Evolutionary conservation across 768 basidiomycete genomes (phyloP).

Genomic region (Suillus luteus): DNA sequence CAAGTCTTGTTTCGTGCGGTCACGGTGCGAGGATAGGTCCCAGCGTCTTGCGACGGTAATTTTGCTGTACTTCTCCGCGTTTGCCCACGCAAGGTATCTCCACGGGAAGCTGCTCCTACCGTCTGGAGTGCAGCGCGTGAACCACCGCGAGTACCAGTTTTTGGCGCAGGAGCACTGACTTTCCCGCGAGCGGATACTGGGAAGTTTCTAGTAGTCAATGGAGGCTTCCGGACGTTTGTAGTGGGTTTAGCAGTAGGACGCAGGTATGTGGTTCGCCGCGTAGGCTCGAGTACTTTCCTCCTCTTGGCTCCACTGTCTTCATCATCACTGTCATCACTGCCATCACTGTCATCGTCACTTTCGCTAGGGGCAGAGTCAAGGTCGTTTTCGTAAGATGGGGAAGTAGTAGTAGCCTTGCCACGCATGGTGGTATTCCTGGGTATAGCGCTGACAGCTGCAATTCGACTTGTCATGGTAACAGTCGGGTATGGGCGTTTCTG

Average conservation of each 20-base stretch:
- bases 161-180: slow-evolving; percentile 13
- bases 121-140: neutral
- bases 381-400: slow-evolving; percentile 15
- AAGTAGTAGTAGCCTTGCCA: slow-evolving; percentile 19
- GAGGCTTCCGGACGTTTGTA: slow-evolving; percentile 18
- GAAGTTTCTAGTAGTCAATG: slow-evolving; percentile 16
- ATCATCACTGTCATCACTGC: slow-evolving; percentile 17
- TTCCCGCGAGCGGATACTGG: slow-evolving; percentile 15
- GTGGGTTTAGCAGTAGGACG: slow-evolving; percentile 25
- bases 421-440: slow-evolving; percentile 30
- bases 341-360: slow-evolving; percentile 23
- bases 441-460: slow-evolving; percentile 12
- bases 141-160: slow-evolving; percentile 14
- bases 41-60: neutral
- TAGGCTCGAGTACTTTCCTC: slow-evolving; percentile 29
- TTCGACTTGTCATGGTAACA: slow-evolving; percentile 12
- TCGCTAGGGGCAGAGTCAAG: slow-evolving; percentile 27
- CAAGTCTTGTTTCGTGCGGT: slow-evolving; percentile 23
- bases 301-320: slow-evolving; percentile 24
- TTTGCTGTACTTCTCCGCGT: neutral
- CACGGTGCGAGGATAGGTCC: slow-evolving; percentile 7
- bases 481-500: slow-evolving; percentile 40
- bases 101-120: slow-evolving; percentile 1
- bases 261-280: slow-evolving; percentile 27
- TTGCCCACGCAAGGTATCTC: neutral